Evolutionary conservation across 2,329 filamentous ascomycete genomes (phyloP).

Genomic region (Penicillium hordei): DNA sequence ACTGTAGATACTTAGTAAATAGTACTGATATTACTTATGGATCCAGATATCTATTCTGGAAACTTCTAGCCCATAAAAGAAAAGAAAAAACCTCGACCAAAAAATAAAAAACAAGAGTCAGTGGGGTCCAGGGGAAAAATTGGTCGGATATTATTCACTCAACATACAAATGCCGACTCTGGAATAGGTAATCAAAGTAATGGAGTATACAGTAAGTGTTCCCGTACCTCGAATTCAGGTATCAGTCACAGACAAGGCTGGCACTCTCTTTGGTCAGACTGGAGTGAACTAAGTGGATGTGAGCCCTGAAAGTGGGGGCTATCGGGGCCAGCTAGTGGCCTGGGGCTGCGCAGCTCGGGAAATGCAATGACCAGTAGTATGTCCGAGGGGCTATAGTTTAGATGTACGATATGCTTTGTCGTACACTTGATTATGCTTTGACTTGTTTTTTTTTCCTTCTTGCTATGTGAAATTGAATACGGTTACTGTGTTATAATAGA

Average conservation of each 20-base stretch:
- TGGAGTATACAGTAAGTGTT: conserved; percentile 12
- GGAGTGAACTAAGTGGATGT: conserved; percentile 26
- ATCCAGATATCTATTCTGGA: neutral
- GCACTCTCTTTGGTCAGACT: conserved; percentile 23
- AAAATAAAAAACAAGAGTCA: neutral
- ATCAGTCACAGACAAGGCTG: conserved; percentile 19
- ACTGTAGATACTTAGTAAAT: too few species aligned
- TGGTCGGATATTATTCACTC: neutral
- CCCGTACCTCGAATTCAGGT: conserved; percentile 12
- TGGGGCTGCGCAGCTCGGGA: conserved; percentile 17
- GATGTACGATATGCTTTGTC: neutral
- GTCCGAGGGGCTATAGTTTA: neutral
- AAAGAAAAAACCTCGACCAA: neutral
- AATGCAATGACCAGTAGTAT: neutral
- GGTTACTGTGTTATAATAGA: neutral
- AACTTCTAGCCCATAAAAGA: conserved; percentile 3
- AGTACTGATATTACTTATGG: neutral
- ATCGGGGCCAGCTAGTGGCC: conserved; percentile 6
- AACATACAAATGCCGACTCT: neutral
- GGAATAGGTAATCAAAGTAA: conserved; percentile 2
- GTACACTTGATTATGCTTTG: neutral
- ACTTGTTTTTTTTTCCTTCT: neutral
- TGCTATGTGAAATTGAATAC: neutral
- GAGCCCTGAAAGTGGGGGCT: conserved; percentile 29
- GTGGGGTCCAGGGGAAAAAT: conserved; percentile 4